Evolutionary conservation across 495 filamentous ascomycete genomes (phyloP).

Genomic region (Aspergillus bridgeri): DNA sequence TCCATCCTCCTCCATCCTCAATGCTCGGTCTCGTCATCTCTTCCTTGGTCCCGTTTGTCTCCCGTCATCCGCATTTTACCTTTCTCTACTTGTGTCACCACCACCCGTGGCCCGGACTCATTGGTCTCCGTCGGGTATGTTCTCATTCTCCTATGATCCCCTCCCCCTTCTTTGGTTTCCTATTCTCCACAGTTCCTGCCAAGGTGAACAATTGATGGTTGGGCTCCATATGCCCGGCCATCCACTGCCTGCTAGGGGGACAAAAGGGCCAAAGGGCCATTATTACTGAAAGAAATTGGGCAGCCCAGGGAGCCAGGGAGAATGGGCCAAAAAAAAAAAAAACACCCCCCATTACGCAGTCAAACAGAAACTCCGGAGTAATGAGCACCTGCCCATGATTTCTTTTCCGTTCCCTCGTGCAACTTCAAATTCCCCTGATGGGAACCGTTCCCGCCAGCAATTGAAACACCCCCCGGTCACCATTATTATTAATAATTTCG

Average conservation of each 20-base stretch:
- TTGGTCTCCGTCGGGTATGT: conserved; percentile 8
- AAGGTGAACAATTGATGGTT: conserved; percentile 18
- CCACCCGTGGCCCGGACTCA: background rate
- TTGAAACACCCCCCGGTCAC: background rate
- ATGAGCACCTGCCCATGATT: background rate
- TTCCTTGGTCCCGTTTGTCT: no score
- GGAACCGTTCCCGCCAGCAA: background rate
- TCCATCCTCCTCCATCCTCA: background rate
- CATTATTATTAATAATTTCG: background rate
- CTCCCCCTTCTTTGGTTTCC: conserved; percentile 12
- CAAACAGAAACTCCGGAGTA: background rate
- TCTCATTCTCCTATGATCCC: conserved; percentile 9
- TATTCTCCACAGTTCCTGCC: conserved; percentile 28
- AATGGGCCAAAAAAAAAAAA: background rate
- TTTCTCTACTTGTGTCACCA: background rate
- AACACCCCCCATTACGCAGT: background rate
- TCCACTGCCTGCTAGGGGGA: conserved; percentile 15
- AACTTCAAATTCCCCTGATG: background rate
- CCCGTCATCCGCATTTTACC: no score
- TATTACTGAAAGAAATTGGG: background rate
- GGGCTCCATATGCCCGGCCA: conserved; percentile 20
- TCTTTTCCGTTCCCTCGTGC: background rate
- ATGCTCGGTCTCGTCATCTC: background rate
- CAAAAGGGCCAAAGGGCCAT: conserved; percentile 12
- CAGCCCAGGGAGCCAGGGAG: conserved; percentile 2